Conservation (phyloP, 2,329 filamentous ascomycete species). For the Trichoderma sp. region DNA sequence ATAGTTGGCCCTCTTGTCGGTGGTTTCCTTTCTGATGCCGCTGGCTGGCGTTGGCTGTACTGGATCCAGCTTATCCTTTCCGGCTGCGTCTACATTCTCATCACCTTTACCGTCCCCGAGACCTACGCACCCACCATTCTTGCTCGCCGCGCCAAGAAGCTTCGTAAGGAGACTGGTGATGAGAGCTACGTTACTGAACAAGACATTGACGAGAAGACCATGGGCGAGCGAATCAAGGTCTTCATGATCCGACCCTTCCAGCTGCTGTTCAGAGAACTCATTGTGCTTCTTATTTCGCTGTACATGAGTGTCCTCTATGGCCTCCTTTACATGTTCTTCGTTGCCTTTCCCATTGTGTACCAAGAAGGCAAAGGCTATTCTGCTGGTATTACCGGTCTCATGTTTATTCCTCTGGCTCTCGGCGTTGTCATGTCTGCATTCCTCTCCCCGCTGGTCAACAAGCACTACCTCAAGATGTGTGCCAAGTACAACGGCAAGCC, state of each 20-base stretch:
- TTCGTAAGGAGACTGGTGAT: conserved; percentile 71
- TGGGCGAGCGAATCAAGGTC: conserved; percentile 69
- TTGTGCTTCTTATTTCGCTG: conserved; percentile 79
- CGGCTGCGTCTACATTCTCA: conserved; percentile 70
- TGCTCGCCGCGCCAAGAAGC: conserved; percentile 67
- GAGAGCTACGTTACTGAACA: conserved; percentile 74
- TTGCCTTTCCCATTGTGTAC: conserved; percentile 73
- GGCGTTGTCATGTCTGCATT: conserved; percentile 71
- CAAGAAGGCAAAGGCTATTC: conserved; percentile 78
- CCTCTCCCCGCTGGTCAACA: conserved; percentile 76
- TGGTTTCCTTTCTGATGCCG: conserved; percentile 71
- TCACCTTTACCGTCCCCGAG: conserved; percentile 87
- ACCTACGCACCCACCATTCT: conserved; percentile 85
- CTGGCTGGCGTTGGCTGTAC: conserved; percentile 83
- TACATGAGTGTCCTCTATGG: conserved; percentile 87
- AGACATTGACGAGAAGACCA: conserved; percentile 73
- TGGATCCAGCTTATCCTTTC: conserved; percentile 83
- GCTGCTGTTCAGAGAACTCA: conserved; percentile 80
- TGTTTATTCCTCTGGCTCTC: conserved; percentile 83
- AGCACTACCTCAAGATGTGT: conserved; percentile 71
- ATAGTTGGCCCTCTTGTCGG: conserved; percentile 72
- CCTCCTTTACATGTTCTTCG: conserved; percentile 76
- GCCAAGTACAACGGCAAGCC: conserved; percentile 70
- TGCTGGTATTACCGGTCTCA: conserved; percentile 74
- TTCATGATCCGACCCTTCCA: conserved; percentile 85